Conservation (phyloP, 257 asterid species). For the Plantago major region DNA sequence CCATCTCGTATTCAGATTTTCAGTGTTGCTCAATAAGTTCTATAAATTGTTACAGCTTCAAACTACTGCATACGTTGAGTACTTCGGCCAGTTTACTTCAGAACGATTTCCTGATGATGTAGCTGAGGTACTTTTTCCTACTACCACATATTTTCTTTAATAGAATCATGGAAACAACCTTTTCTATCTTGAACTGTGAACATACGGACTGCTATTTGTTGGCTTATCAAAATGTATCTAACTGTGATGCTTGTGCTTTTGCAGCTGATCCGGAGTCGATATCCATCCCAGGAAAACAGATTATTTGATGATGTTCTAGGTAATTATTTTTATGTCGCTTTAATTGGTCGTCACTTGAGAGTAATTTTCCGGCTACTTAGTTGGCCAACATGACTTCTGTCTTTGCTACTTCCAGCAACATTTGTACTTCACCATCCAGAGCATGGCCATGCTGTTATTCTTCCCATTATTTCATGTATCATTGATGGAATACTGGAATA, state of each 20-base stretch:
- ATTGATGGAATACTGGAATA: constrained; percentile 80
- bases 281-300: constrained; percentile 78
- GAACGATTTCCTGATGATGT: constrained; percentile 95
- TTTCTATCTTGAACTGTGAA: constrained; percentile 9
- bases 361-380: constrained; percentile 19
- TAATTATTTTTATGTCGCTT: constrained; percentile 26
- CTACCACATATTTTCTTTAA: constrained; percentile 12
- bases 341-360: constrained; percentile 2
- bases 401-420: constrained; percentile 64
- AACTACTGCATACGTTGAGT: constrained; percentile 84
- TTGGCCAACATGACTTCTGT: constrained; percentile 19
- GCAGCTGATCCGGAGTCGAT: constrained; percentile 87
- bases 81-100: constrained; percentile 92
- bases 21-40: constrained; percentile 1
- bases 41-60: constrained; percentile 54
- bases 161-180: constrained; percentile 3
- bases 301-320: constrained; percentile 96
- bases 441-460: constrained; percentile 95
- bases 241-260: constrained; percentile 21
- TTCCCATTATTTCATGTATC: constrained; percentile 89
- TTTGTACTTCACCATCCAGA: constrained; percentile 98
- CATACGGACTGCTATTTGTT: background rate
- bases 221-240: constrained; percentile 14
- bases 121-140: constrained; percentile 66
- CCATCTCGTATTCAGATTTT: background rate